These are phyloP conservation scores for Trichoderma endophyticum DNA, from an alignment of 2,329 filamentous ascomycete species.

Conservation along the genomic window DNA sequence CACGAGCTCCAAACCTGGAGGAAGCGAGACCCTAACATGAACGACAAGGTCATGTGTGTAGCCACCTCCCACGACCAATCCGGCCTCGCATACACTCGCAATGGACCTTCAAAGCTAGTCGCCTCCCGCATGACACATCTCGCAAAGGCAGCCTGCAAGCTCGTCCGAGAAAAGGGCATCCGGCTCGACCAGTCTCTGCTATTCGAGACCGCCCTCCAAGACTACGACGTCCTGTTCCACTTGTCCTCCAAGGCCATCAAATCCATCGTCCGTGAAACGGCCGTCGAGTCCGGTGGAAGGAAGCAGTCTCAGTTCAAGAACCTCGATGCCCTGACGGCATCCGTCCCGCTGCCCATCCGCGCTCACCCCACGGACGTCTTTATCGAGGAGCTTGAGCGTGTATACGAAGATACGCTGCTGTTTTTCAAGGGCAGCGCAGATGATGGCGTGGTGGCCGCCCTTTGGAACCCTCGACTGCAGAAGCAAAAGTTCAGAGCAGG, in stretches of 20 bases:
- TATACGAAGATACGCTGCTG: constrained; percentile 68
- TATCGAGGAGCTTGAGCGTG: constrained; percentile 61
- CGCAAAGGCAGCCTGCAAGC: constrained; percentile 69
- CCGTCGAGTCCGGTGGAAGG: constrained; percentile 34
- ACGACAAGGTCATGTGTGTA: constrained; percentile 74
- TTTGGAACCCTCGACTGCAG: constrained; percentile 57
- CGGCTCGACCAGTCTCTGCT: constrained; percentile 52
- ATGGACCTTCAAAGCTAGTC: constrained; percentile 72
- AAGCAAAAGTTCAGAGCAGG: constrained; percentile 66
- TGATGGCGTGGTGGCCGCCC: constrained; percentile 51
- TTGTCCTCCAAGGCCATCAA: constrained; percentile 56
- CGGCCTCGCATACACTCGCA: constrained; percentile 75
- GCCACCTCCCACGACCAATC: constrained; percentile 75
- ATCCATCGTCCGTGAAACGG: constrained; percentile 38
- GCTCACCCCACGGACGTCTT: constrained; percentile 62
- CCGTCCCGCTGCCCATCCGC: constrained; percentile 46
- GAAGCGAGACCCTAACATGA: constrained; percentile 84
- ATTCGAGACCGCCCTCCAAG: constrained; percentile 68
- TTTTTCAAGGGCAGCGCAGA: constrained; percentile 72
- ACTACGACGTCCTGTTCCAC: constrained; percentile 85
- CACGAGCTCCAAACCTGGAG: constrained; percentile 81
- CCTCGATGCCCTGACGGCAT: constrained; percentile 58
- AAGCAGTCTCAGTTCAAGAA: constrained; percentile 72
- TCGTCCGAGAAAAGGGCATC: constrained; percentile 53
- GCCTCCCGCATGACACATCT: constrained; percentile 80